Evolutionary conservation across 2,329 filamentous ascomycete species (phyloP), one percentile per base, ranked within the genome.

Genomic region (Ceratocystis destructans): DNA sequence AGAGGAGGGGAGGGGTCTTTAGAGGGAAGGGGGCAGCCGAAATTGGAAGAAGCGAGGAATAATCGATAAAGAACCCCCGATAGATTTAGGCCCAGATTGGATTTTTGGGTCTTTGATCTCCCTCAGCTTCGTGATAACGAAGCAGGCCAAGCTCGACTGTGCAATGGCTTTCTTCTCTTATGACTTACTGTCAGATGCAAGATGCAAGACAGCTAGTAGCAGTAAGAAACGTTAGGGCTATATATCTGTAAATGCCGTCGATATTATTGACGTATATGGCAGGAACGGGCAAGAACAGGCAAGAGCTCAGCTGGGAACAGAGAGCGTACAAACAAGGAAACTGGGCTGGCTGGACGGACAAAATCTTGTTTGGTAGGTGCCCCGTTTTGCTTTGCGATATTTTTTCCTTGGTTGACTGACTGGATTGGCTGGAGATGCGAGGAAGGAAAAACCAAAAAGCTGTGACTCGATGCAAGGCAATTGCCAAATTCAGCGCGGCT

Each of bases 401-500:
- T 59, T 37, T 17, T n/a, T 59, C 8, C n/a, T 59, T 37, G 2
- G 25, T 59, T 59, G 53, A 31, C 15, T 5, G 55, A 25, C 25
- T 37, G 25, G 53, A 59, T 59, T 59, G 53, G 53, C 28, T 59
- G 55, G 8, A 33, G 55, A 28, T 28, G 22, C 48, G 48, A 53
- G 6, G 48, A 53, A 53, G 48, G 48, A 53, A 53, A 22, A 15
- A 7, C 37, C 10, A 53, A 28, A 25, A 22, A 53, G 25, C 20
- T 53, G 55, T 59, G 55, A 37, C 55, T 59, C 31, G 55, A 33
- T 37, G 55, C 55, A 59, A 41, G 55, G 15, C 28, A 37, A n/a
- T 59, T 59, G 28, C 55, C 33, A 37, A 37, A 59, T 59, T 37
- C 25, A 31, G 55, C 55, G 31, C 55, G 5, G 55, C 17, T 37